phyloP scores from a whole-genome alignment of 495 filamentous ascomycete genomes.

The Penicillium parvum region DNA sequence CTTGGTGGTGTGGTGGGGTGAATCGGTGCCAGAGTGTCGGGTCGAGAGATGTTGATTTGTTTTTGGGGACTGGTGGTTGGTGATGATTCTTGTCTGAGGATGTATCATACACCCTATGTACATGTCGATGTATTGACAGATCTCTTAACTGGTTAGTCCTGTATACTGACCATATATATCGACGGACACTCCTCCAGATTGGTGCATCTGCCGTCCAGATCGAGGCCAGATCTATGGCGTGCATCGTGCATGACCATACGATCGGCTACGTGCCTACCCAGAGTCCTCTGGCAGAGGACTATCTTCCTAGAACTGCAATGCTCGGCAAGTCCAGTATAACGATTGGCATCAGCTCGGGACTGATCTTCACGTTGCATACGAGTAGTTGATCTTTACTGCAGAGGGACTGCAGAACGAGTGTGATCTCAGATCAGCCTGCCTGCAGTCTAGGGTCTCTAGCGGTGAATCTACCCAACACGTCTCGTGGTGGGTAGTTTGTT shows the following conservation, averaged over 20 bases:
- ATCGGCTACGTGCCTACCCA: too few relatives aligned
- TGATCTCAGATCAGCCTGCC: conserved; percentile 15
- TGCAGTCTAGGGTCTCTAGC: conserved; percentile 4
- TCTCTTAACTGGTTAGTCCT: background rate
- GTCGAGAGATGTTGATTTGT: conserved; percentile 14
- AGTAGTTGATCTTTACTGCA: conserved; percentile 9
- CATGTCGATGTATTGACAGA: background rate
- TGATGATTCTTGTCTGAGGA: background rate
- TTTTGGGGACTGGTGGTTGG: background rate
- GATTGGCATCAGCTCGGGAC: conserved; percentile 4
- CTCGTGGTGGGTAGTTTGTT: too few relatives aligned
- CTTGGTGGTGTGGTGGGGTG: conserved; percentile 9
- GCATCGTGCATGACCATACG: conserved; percentile 12
- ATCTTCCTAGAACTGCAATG: too few relatives aligned
- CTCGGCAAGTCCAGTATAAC: background rate
- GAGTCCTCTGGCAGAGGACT: too few relatives aligned
- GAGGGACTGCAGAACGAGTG: conserved; percentile 8
- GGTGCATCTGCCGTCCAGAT: background rate
- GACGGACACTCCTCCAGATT: too few relatives aligned
- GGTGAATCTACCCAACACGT: conserved; percentile 10
- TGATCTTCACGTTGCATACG: conserved; percentile 15
- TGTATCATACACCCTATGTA: background rate
- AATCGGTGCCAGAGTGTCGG: conserved; percentile 5
- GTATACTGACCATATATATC: background rate
- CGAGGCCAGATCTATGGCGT: conserved; percentile 10